Evolutionary conservation across 805 yeast species (phyloP).

Genomic region (Candida morakotiae): DNA sequence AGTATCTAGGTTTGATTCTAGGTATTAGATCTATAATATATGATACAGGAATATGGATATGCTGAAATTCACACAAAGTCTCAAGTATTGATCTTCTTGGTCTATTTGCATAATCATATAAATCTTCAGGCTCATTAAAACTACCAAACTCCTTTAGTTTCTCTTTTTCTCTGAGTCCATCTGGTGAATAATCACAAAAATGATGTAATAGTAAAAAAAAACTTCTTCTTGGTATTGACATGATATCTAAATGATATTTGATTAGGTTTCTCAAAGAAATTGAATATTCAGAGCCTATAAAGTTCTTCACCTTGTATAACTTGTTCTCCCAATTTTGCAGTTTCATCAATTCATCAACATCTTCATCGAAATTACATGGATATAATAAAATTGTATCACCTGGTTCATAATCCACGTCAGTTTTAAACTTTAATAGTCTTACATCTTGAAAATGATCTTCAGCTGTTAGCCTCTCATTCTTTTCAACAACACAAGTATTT

Average conservation of each 20-base stretch:
- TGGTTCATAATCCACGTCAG: slow-evolving; percentile 45
- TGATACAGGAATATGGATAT: slow-evolving; percentile 67
- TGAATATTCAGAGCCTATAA: slow-evolving; percentile 47
- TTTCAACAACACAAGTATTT: slow-evolving; percentile 40
- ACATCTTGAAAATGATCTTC: slow-evolving; percentile 87
- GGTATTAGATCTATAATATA: slow-evolving; percentile 79
- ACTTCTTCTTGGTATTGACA: slow-evolving; percentile 77
- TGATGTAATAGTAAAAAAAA: slow-evolving; percentile 74
- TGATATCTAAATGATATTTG: slow-evolving; percentile 77
- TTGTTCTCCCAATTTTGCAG: slow-evolving; percentile 65
- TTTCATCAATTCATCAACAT: slow-evolving; percentile 62
- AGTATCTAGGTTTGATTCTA: slow-evolving; percentile 70
- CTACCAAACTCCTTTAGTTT: slow-evolving; percentile 72
- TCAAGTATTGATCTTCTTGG: slow-evolving; percentile 88
- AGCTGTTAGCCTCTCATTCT: slow-evolving; percentile 62
- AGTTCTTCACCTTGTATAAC: slow-evolving; percentile 35
- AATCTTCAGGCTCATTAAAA: slow-evolving; percentile 71
- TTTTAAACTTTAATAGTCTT: slow-evolving; percentile 50
- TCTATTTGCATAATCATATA: slow-evolving; percentile 87
- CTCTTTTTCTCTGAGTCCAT: slow-evolving; percentile 69
- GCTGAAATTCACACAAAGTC: slow-evolving; percentile 73
- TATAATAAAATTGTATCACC: slow-evolving; percentile 81
- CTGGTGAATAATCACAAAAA: slow-evolving; percentile 45
- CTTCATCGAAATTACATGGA: slow-evolving; percentile 63
- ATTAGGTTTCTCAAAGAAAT: slow-evolving; percentile 71